Percentiles rank a stretch among this genome's conserved stretches.
Conservation (phyloP, 2,329 filamentous ascomycete genomes). For the Aureobasidium subglaciale region DNA sequence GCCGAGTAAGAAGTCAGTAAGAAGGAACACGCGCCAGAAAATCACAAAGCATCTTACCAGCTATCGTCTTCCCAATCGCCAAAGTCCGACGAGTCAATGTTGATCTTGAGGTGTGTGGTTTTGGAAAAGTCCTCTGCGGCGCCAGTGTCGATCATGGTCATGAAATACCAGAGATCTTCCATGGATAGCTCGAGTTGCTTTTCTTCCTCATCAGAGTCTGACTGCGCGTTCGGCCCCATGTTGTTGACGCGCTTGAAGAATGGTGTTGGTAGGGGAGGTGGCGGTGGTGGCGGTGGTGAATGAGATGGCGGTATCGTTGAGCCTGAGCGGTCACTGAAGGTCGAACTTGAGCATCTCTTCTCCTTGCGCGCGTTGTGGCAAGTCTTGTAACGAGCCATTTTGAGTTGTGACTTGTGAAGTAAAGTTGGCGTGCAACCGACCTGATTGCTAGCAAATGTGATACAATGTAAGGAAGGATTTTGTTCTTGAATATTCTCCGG, state of each 20-base stretch:
- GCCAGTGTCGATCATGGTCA: background rate
- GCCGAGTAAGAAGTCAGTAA: background rate
- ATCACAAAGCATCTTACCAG: background rate
- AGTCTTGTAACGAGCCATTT: no score
- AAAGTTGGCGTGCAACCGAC: no score
- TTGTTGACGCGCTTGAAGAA: no score
- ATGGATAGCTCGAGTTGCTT: background rate
- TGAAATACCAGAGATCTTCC: background rate
- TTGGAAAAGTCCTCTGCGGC: background rate
- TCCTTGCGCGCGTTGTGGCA: background rate
- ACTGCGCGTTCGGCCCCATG: no score
- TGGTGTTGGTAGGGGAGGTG: no score
- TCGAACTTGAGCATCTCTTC: background rate
- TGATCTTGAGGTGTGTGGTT: background rate
- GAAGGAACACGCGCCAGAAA: background rate
- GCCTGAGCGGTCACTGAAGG: background rate
- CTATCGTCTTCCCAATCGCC: conserved; percentile 9
- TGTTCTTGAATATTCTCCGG: no score
- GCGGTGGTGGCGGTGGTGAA: background rate
- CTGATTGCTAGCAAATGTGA: no score
- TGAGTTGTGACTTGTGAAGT: no score
- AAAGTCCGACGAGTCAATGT: conserved; percentile 7
- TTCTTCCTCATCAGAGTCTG: background rate
- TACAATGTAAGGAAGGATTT: no score
- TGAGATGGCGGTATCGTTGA: background rate